These are phyloP conservation scores for Tricladium varicosporioides DNA, from an alignment of 2,329 filamentous ascomycete genomes.

Conservation along the genomic window DNA sequence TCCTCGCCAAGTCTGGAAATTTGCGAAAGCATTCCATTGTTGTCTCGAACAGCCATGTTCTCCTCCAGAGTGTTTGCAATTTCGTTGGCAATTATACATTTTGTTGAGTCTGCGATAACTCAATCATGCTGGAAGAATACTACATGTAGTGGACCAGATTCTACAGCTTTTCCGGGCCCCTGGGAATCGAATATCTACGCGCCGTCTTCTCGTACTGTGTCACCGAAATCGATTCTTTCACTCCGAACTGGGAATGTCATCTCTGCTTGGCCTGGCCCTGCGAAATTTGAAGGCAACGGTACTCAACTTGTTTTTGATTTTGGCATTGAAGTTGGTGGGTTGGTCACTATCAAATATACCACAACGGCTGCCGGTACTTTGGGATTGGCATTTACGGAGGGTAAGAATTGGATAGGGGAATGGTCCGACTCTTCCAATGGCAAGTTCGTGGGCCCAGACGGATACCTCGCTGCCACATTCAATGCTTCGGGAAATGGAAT, in stretches of 20 bases:
- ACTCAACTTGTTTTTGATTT: constrained; percentile 57
- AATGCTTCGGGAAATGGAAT: constrained; percentile 31
- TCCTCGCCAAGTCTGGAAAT: background rate
- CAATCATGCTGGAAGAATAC: constrained; percentile 54
- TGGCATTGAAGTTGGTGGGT: constrained; percentile 56
- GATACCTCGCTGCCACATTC: constrained; percentile 46
- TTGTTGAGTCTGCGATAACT: constrained; percentile 8
- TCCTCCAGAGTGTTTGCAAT: background rate
- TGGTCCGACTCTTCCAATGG: constrained; percentile 50
- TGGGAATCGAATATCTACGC: constrained; percentile 60
- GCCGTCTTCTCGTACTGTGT: constrained; percentile 49
- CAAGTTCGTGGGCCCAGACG: constrained; percentile 45
- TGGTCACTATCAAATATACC: constrained; percentile 37
- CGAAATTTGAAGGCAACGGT: constrained; percentile 39
- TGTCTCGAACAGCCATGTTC: no score
- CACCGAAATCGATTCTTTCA: constrained; percentile 45
- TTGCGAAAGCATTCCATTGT: no score
- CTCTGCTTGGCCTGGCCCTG: constrained; percentile 20
- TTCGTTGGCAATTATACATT: background rate
- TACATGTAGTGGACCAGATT: constrained; percentile 47
- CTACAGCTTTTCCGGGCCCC: constrained; percentile 52
- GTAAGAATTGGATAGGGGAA: constrained; percentile 47
- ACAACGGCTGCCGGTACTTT: constrained; percentile 40
- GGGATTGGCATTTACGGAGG: constrained; percentile 48
- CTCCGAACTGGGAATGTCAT: constrained; percentile 30